These are phyloP conservation scores for Bidens hawaiensis DNA, from an alignment of 140 eudicot species.

Conservation along the genomic window DNA sequence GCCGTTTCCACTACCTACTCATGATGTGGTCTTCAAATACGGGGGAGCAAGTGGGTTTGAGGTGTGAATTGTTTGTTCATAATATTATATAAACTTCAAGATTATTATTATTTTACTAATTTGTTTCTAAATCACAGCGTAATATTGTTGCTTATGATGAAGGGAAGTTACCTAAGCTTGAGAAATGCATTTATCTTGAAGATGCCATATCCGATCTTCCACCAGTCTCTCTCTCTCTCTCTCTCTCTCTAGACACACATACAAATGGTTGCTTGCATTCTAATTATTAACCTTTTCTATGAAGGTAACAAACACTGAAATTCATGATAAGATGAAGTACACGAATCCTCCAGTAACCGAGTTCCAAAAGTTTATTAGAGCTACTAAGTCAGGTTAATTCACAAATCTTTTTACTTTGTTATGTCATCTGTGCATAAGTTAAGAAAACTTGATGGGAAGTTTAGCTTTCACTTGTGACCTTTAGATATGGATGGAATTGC, in stretches of 20 bases:
- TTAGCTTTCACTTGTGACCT: not conserved
- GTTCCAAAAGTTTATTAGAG: conserved; percentile 48
- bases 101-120: conserved; percentile 12
- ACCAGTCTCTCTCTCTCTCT: conserved; percentile 40
- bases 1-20: conserved; percentile 61
- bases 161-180: conserved; percentile 42
- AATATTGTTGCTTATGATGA: conserved; percentile 56
- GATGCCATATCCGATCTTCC: conserved; percentile 67
- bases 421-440: not conserved
- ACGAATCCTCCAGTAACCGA: conserved; percentile 40
- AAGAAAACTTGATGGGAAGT: not conserved
- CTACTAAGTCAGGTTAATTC: conserved; percentile 35
- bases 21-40: conserved; percentile 45
- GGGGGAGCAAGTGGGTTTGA: conserved; percentile 48
- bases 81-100: conserved; percentile 8
- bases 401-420: not conserved
- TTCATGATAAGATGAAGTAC: conserved; percentile 34
- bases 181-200: conserved; percentile 38
- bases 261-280: not conserved
- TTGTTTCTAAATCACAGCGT: conserved; percentile 35
- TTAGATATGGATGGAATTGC: conserved; percentile 46
- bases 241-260: conserved; percentile 3
- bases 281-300: conserved; percentile 13
- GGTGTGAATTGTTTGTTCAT: conserved; percentile 30
- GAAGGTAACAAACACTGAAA: conserved; percentile 42